Evolutionary conservation across 2,329 filamentous ascomycete species (phyloP), one percentile per base, ranked within the genome.

Genomic region (Ophioceras dolichostomum): DNA sequence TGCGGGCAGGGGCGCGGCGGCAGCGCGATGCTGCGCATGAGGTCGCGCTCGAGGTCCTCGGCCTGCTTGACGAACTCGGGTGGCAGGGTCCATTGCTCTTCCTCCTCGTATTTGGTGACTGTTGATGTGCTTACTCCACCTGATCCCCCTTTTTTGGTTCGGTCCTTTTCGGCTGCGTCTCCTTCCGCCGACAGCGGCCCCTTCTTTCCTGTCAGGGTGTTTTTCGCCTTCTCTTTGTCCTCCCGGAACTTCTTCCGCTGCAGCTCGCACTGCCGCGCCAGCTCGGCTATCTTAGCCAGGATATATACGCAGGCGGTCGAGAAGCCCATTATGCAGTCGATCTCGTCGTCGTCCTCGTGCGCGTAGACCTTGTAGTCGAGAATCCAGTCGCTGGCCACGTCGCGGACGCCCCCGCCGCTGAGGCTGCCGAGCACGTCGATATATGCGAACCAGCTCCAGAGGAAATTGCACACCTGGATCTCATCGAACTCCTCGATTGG

Each of bases 391-490:
- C 59, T 65, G 8, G 74, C 59, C 1, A 72, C 68, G 17, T 65
- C 64, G 24, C 66, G 66, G 24, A 64, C 63, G 34, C 62, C 32
- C 52, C 71, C 70, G 13, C 81, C 82, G 38, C 63, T 78, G 19
- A 93, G 63, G 30, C 75, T 78, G 18, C 83, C 85, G 39, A 91
- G 62, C 2, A 91, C 76, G 50, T 91, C 84, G 16, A 93, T 68
- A 56, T 91, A 91, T 2, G 80, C 81, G 45, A 91, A 81, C 85
- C 85, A 93, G 41, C 82, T 76, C 46, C 75, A 79, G 9, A 91
- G 67, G 50, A 93, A 91, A 37, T 80, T 79, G 38, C 78, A 69
- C 38, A 83, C 66, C 49, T 73, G 64, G 49, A 78, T 67, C 49
- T 69, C 49, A 41, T 67, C 31, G 20, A 18, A 79, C 62, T 49